Evolutionary conservation across 441 rosid species (phyloP), one percentile per base, ranked within the genome.

Genomic region (Bocquillonia castaneifolia): DNA sequence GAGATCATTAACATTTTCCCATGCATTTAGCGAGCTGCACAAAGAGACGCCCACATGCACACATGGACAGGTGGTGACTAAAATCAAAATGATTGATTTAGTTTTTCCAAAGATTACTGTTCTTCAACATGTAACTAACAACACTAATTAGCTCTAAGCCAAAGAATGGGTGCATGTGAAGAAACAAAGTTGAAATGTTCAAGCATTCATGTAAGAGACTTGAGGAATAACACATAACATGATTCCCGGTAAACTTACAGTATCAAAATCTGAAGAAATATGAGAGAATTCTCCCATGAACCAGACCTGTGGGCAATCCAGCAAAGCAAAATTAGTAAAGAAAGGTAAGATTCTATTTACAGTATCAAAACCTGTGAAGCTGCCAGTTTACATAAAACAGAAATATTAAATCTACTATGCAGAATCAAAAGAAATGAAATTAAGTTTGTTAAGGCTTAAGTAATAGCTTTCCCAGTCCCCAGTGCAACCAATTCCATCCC

Each of bases 201-300:
- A 63, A 48, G 26, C 37, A 59, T n/a, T 51, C n/a, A 52, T 56
- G 45, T 12, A n/a, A 55, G 32, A 14, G 17, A 14, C 2, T 44
- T 12, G 8, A 44, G 45, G 18, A 31, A 66, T 3, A 10, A 28
- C 23, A 29, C 34, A 8, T 32, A 7, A 32, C 20, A 29, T 22
- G 6, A 28, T 37, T 23, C 56, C 61, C 66, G 47, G 72, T 67
- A 60, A 69, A 37, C 97, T 87, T 78, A 92, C 98, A 80, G 81
- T 82, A 74, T 92, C 96, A 67, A 90, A 90, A 72, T 88, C 93
- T 53, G 81, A 78, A 17, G 96, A 87, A 63, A 92, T 85, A 70
- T 92, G 92, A 64, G 92, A 90, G 81, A 88, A 83, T 77, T 88
- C 93, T 15, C 98, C 93, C 98, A 88, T 90, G 77, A 92, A 86